These are phyloP conservation scores for Yarrowia deformans DNA, from an alignment of 805 yeast genomes.

Conservation along the genomic window DNA sequence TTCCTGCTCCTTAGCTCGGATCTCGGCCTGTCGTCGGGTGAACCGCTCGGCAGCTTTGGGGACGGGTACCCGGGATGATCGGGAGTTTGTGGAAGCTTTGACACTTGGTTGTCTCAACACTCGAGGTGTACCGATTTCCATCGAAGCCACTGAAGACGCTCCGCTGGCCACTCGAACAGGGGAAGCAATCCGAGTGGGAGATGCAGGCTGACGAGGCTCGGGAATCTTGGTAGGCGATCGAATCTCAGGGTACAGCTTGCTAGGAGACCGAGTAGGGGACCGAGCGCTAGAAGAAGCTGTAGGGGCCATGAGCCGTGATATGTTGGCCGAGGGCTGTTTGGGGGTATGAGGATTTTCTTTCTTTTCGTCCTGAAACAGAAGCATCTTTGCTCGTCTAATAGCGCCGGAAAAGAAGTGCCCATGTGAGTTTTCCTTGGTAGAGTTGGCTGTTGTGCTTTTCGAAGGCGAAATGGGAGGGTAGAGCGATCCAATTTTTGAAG, in stretches of 20 bases:
- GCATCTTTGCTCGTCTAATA: conserved; percentile 19
- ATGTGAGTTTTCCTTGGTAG: not conserved
- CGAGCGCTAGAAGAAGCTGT: conserved; percentile 22
- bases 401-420: conserved; percentile 29
- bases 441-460: not conserved
- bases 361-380: conserved; percentile 34
- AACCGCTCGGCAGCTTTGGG: conserved; percentile 31
- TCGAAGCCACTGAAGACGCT: conserved; percentile 2
- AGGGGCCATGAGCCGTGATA: conserved; percentile 36
- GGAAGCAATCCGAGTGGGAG: conserved; percentile 21
- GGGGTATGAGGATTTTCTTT: conserved; percentile 17
- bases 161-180: conserved; percentile 21
- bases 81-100: not conserved
- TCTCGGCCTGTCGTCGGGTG: conserved; percentile 21
- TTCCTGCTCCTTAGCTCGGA: conserved; percentile 3
- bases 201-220: conserved; percentile 33
- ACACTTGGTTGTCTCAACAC: conserved; percentile 30
- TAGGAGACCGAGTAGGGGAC: conserved; percentile 11
- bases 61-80: conserved; percentile 29
- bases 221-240: conserved; percentile 30
- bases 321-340: not conserved
- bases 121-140: conserved; percentile 1
- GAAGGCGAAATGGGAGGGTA: conserved; percentile 21
- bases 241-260: conserved; percentile 26
- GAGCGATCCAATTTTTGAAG: conserved; percentile 15